Evolutionary conservation across 2,329 filamentous ascomycete genomes (phyloP).

Genomic region (Ramularia endophylla): DNA sequence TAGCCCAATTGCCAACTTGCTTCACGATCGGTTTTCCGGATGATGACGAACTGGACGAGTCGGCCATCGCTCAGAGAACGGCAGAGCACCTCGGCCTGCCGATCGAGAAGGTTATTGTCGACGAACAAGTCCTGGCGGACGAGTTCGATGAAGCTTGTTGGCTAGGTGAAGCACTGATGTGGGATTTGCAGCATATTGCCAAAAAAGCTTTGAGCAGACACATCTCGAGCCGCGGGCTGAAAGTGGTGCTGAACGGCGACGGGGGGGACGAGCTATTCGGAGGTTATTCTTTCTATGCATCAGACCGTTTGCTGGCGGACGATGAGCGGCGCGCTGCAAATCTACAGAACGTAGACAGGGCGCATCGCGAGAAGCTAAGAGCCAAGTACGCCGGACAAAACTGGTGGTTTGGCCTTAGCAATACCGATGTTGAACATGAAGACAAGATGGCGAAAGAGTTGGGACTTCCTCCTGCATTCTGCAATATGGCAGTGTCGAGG

Average conservation of each 20-base stretch:
- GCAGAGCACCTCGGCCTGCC: conserved; percentile 45
- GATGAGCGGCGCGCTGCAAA: no score
- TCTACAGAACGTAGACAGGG: no score
- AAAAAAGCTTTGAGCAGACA: conserved; percentile 47
- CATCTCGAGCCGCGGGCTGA: conserved; percentile 42
- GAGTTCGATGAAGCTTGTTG: conserved; percentile 42
- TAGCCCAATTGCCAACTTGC: neutral
- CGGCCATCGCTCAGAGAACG: conserved; percentile 42
- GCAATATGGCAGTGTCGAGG: no score
- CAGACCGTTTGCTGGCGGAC: conserved; percentile 31
- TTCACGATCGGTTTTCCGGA: neutral
- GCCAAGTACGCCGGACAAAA: no score
- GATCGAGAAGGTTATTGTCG: conserved; percentile 39
- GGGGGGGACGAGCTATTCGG: conserved; percentile 47
- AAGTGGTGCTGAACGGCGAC: conserved; percentile 42
- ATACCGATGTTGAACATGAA: no score
- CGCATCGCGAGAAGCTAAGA: no score
- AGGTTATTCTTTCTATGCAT: conserved; percentile 45
- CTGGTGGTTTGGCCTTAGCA: no score
- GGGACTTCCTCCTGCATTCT: no score
- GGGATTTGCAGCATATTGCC: conserved; percentile 49
- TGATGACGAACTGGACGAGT: neutral
- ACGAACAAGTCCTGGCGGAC: conserved; percentile 39
- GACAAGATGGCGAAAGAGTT: no score
- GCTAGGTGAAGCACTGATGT: conserved; percentile 41